Evolutionary conservation across 2,329 filamentous ascomycete genomes (phyloP), one percentile per base, ranked within the genome.

Genomic region (Colletotrichum camelliae): DNA sequence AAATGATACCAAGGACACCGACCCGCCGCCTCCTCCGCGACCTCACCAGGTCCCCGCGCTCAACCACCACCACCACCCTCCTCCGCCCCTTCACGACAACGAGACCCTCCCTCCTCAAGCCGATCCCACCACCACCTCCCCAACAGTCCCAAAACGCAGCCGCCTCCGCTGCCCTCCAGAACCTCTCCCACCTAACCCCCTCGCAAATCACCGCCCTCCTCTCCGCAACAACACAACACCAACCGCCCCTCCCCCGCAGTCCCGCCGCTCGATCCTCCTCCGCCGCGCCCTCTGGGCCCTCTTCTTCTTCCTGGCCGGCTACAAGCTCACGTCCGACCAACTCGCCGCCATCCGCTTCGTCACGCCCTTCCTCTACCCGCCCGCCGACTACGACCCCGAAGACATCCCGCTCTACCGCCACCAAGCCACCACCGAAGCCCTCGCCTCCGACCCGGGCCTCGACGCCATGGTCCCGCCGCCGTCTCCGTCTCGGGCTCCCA

Each of bases 151-250:
- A 67, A 67, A 39, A 73, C 27, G 70, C 58, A 12, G 64, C 70
- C 43, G 73, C 71, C 21, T 57, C 75, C 57, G 58, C 66, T 4
- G 72, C 75, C 35, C 77, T 78, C 43, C 35, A 67, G 52, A 78
- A 77, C 61, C 77, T 78, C 57, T 77, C 77, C 27, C 72, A 72
- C 60, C 77, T 78, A 18, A 68, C 77, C 10, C 77, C 77, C 15
- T 72, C 52, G 18, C 77, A 78, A 35, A 77, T 78, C 16, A 72
- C 72, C 7, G 64, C 77, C 66, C 77, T 78, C 77, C 75, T 78
- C 55, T 73, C 72, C 48, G 61, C 55, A 67, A 39, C 29, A 55
- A 13, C 62, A 24, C 70, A 31, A 57, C 33, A 37, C 18, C 70
- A 39, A 15, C 73, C 24, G 1, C 24, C 27, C 37, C 29, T 24